phyloP scores from a whole-genome alignment of 2,329 filamentous ascomycete genomes.

The Neopestalotiopsis sp. region DNA sequence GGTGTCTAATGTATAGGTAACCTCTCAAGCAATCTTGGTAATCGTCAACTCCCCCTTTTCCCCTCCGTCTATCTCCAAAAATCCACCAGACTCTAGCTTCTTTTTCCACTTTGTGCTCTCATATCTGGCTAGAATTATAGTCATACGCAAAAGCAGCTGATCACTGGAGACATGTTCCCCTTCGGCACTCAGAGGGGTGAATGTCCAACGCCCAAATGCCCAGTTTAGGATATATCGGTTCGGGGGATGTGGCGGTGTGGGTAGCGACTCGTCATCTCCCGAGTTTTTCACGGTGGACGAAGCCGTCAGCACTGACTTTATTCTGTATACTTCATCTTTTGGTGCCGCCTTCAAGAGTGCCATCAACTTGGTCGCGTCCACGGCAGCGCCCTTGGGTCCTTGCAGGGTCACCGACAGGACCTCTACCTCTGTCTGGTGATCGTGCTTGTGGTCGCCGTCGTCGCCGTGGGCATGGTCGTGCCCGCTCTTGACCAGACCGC shows the following conservation, averaged over 20 bases:
- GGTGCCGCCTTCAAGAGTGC: constrained; percentile 73
- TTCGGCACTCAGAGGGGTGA: constrained; percentile 63
- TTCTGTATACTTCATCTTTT: constrained; percentile 94
- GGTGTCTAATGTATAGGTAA: neutral
- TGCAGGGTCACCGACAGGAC: constrained; percentile 81
- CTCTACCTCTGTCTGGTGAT: constrained; percentile 87
- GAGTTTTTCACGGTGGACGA: constrained; percentile 53
- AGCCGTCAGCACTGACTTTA: constrained; percentile 73
- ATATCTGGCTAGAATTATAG: constrained; percentile 52
- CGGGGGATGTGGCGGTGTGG: constrained; percentile 32
- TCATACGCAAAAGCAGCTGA: constrained; percentile 69
- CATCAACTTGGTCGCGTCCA: constrained; percentile 67
- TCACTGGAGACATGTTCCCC: constrained; percentile 59
- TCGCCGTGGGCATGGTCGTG: constrained; percentile 48
- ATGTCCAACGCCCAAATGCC: constrained; percentile 96
- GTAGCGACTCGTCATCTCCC: constrained; percentile 48
- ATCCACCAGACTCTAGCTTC: constrained; percentile 53
- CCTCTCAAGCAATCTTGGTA: constrained; percentile 50
- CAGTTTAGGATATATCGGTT: constrained; percentile 90
- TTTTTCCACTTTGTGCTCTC: constrained; percentile 22
- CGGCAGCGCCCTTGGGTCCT: constrained; percentile 41
- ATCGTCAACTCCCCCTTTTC: constrained; percentile 56
- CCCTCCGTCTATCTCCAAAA: constrained; percentile 53
- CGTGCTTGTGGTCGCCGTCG: constrained; percentile 49
- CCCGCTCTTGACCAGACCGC: constrained; percentile 40